Conservation (phyloP, 2,329 filamentous ascomycete genomes). For the Pseudonectria foliicola region DNA sequence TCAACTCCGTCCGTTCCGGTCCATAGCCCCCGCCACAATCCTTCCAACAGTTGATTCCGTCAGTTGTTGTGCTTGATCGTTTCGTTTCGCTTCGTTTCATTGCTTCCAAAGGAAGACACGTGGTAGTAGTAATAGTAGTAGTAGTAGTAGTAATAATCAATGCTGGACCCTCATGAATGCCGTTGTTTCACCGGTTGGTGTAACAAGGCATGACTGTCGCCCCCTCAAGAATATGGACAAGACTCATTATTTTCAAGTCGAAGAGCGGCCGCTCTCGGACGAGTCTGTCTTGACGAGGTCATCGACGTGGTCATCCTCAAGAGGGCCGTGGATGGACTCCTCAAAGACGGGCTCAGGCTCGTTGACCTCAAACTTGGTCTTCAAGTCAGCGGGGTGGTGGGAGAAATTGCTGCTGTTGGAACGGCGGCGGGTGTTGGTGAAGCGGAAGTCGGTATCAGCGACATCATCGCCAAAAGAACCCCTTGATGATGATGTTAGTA, state of each 20-base stretch:
- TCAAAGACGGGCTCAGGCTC: conserved; percentile 91
- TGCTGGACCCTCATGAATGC: conserved; percentile 12
- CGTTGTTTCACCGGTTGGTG: conserved; percentile 23
- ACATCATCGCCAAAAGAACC: conserved; percentile 77
- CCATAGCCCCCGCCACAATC: conserved; percentile 2
- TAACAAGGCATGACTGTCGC: conserved; percentile 15
- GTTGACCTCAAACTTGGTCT: conserved; percentile 92
- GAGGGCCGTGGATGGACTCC: conserved; percentile 69
- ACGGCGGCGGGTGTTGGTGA: conserved; percentile 79
- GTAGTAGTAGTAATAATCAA: conserved; percentile 11
- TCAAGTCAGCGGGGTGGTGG: conserved; percentile 67
- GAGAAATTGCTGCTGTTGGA: conserved; percentile 81
- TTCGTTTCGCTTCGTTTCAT: conserved; percentile 22
- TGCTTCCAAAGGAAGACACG: conserved; percentile 13
- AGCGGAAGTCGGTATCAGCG: conserved; percentile 75
- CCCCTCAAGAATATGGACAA: conserved; percentile 5
- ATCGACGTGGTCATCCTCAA: conserved; percentile 42
- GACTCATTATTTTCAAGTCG: conserved; percentile 38
- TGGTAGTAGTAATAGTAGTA: conserved; percentile 7
- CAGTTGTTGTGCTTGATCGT: conserved; percentile 14
- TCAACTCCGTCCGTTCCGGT: conserved; percentile 14
- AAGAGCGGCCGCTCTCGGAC: conserved; percentile 54
- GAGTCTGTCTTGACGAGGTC: conserved; percentile 49
- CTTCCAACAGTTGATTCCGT: conserved; percentile 4
- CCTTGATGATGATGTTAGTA: conserved; percentile 45